Base-by-base conservation (phyloP, 768 basidiomycete genomes). In the Leucocoprinus leucothites region DNA sequence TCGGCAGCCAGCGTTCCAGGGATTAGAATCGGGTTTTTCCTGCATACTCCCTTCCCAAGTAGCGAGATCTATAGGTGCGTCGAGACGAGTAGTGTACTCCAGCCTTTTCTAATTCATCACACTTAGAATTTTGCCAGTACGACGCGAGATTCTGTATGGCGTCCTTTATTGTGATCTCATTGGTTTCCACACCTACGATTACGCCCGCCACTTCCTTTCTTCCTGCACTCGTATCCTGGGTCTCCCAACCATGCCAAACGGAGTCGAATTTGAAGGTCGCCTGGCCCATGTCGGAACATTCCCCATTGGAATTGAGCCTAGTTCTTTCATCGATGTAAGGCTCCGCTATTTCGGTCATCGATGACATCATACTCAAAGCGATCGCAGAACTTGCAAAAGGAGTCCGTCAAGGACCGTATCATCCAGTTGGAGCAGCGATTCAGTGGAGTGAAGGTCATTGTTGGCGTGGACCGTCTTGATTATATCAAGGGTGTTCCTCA, bases 401-500 rank as follows among this genome's bases (percentile, higher is more conserved):
- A 83, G 22, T 77, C 82, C 3, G 94, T 99, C n/a, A 79, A 85
- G 64, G 79, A 82, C 58, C 88, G 97, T 36, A 84, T 98, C 58
- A 67, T 80, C 43, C 82, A 87, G 57, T 81, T 99, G 24, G 89
- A 94, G 70, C 86, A 90, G 58, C 86, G 95, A 46, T 99, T 98
- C 71, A 82, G 86, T 43, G 96, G 91, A 45, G 90, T 93, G 66
- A 98, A 98, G 71, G 87, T 99, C 64, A 97, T 99, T 67, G 94
- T 98, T 60, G 97, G 97, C 48, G 97, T 99, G 24, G 97, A 99
- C 69, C 87, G 97, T 43, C 80, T 99, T 51, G 97, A 99, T 69
- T 99, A 99, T 73, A 98, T 99, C 86, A 99, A 99, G 79, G 97
- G 97, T 65, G 94, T 99, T 31, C 97, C 97, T 1, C 97, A 99